These are phyloP conservation scores for Clonostachys sp. DNA, from an alignment of 2,329 filamentous ascomycete species.

Conservation along the genomic window DNA sequence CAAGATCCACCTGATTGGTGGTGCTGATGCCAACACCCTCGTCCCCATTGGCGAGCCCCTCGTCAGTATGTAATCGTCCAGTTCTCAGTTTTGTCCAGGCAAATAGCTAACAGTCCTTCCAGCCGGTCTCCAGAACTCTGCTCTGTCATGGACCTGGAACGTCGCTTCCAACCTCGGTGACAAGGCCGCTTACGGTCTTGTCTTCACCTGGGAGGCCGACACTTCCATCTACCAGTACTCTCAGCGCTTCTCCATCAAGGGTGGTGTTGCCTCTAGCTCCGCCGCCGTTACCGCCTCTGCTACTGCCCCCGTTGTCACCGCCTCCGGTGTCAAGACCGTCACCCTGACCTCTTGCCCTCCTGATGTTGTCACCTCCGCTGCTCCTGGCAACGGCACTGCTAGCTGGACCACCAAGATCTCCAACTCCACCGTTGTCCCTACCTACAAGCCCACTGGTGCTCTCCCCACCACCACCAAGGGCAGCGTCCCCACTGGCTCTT, in stretches of 20 bases:
- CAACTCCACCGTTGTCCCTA: constrained; percentile 5
- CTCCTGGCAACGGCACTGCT: constrained; percentile 13
- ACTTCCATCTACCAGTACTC: constrained; percentile 54
- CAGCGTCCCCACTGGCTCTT: background rate
- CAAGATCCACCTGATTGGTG: constrained; percentile 51
- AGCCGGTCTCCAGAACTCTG: constrained; percentile 43
- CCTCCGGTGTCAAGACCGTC: constrained; percentile 20
- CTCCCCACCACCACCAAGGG: background rate
- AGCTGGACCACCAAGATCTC: constrained; percentile 10
- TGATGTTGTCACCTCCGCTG: constrained; percentile 13
- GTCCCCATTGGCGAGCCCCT: constrained; percentile 30
- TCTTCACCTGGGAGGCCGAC: constrained; percentile 45
- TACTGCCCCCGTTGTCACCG: constrained; percentile 19
- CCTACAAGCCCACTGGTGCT: background rate
- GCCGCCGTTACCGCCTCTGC: constrained; percentile 15
- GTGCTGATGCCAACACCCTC: constrained; percentile 35
- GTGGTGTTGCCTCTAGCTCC: constrained; percentile 3
- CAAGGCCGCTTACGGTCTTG: constrained; percentile 51
- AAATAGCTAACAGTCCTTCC: background rate
- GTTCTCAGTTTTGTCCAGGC: background rate
- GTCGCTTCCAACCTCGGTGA: constrained; percentile 39
- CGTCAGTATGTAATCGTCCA: constrained; percentile 39
- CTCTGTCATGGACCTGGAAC: constrained; percentile 42
- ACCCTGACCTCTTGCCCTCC: constrained; percentile 12
- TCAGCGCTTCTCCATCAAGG: constrained; percentile 50